These are phyloP conservation scores for Ganoderma resinaceum DNA, from an alignment of 1,284 basidiomycete species.

Conservation along the genomic window DNA sequence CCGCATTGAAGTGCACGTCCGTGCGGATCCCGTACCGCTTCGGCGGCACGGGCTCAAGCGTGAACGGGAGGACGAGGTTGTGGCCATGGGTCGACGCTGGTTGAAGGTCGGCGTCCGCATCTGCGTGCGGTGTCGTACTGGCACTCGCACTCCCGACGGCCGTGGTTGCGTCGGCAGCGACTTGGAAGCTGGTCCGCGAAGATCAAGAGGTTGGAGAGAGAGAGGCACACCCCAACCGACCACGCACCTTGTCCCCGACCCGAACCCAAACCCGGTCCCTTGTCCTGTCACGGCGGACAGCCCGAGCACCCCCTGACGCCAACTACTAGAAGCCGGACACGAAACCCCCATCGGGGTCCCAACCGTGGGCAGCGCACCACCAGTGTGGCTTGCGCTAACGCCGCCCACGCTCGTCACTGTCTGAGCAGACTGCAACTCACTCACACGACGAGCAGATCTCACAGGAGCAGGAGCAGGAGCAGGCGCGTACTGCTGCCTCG, in stretches of 20 bases:
- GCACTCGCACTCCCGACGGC: neutral
- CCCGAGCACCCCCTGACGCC: constrained; percentile 29
- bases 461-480: constrained; percentile 31
- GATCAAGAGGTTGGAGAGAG: constrained; percentile 6
- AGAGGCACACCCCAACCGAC: neutral
- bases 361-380: constrained; percentile 26
- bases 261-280: neutral
- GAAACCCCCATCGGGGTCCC: constrained; percentile 32
- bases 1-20: constrained; percentile 57
- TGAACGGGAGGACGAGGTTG: constrained; percentile 1
- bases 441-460: constrained; percentile 31
- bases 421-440: constrained; percentile 28
- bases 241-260: constrained; percentile 25
- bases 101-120: neutral
- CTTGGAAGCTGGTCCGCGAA: constrained; percentile 11
- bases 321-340: constrained; percentile 33
- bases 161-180: neutral
- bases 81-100: neutral
- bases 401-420: constrained; percentile 31
- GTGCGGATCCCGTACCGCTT: constrained; percentile 50
- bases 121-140: constrained; percentile 19
- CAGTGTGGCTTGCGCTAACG: constrained; percentile 8
- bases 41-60: constrained; percentile 9
- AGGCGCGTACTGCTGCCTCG: constrained; percentile 20
- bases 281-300: constrained; percentile 2